A percentile compares a stretch with the other conserved stretches of the same genome.
phyloP scores from a whole-genome alignment of 129 eudicot genomes.

The Deinandra increscens region DNA sequence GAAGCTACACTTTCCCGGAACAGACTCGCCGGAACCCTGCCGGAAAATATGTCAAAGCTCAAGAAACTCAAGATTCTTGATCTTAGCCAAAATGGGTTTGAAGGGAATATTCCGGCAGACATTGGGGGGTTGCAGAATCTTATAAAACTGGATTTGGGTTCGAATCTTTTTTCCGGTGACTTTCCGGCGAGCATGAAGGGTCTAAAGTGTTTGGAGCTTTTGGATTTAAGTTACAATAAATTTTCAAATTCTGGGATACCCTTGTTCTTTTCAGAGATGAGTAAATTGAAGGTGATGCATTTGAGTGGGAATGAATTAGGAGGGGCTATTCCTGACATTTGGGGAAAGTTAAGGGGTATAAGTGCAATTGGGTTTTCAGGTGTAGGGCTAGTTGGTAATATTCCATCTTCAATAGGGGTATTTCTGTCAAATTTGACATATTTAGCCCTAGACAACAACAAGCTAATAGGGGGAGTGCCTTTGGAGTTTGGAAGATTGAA shows the following conservation, averaged over 20 bases:
- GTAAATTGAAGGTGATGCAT: conserved; percentile 50
- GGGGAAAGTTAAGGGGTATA: conserved; percentile 66
- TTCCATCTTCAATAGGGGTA: conserved; percentile 73
- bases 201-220: conserved; percentile 53
- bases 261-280: conserved; percentile 48
- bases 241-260: conserved; percentile 60
- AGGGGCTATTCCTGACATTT: conserved; percentile 81
- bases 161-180: conserved; percentile 45
- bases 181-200: conserved; percentile 51
- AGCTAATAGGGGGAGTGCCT: conserved; percentile 61
- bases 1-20: conserved; percentile 64
- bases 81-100: conserved; percentile 51
- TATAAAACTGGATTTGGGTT: conserved; percentile 64
- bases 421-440: conserved; percentile 48
- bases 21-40: conserved; percentile 37
- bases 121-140: conserved; percentile 39
- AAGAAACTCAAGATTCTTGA: conserved; percentile 61
- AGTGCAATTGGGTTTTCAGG: conserved; percentile 56
- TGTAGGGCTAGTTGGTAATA: conserved; percentile 57
- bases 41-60: conserved; percentile 33
- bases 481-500: conserved; percentile 56
- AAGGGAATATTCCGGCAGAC: conserved; percentile 49
- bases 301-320: conserved; percentile 73
- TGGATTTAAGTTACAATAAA: conserved; percentile 59
- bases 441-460: conserved; percentile 62